phyloP scores from a whole-genome alignment of 2,329 filamentous ascomycete genomes.

The Paraconiothyrium sp. region DNA sequence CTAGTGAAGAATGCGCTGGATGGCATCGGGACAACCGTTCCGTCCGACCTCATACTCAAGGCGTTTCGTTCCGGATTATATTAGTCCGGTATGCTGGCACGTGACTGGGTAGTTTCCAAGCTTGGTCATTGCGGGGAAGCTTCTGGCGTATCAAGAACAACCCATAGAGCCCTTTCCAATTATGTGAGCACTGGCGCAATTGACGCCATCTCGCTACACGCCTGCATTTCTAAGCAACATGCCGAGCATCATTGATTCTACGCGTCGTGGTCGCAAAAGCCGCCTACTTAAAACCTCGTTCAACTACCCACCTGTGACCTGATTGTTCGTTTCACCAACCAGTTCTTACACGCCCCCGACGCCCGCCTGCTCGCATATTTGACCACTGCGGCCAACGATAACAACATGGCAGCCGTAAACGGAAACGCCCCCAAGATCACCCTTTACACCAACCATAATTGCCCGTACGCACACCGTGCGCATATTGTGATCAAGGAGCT shows the following conservation, averaged over 20 bases:
- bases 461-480: conserved; percentile 79
- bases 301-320: not conserved
- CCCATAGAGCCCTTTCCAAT: not conserved
- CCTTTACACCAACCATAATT: conserved; percentile 75
- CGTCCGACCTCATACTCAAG: not conserved
- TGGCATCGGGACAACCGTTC: not conserved
- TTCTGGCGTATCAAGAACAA: not conserved
- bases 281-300: not conserved
- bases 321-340: not conserved
- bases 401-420: conserved; percentile 36
- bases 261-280: not conserved
- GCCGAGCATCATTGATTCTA: not conserved
- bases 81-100: not conserved
- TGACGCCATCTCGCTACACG: conserved; percentile 14
- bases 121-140: conserved; percentile 2
- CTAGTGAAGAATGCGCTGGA: not conserved
- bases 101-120: not conserved
- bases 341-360: not conserved
- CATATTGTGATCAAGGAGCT: conserved; percentile 77
- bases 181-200: not conserved
- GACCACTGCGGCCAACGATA: not conserved
- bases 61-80: not conserved
- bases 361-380: not conserved
- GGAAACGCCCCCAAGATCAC: conserved; percentile 62
- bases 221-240: conserved; percentile 20